Base-by-base conservation (phyloP, 768 basidiomycete species). In the Lentinula boryana region DNA sequence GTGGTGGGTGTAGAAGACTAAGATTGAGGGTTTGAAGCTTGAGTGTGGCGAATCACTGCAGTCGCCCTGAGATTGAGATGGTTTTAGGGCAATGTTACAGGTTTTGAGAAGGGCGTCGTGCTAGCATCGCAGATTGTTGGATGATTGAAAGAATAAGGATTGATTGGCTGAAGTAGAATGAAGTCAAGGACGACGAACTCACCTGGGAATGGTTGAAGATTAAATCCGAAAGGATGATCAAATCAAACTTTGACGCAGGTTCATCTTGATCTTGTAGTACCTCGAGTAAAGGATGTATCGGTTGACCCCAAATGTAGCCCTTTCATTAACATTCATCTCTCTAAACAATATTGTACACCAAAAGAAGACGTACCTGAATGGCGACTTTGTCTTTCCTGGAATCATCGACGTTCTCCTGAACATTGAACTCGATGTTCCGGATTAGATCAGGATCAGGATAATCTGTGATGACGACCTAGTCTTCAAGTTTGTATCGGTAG, bases 171-270 rank as follows among this genome's bases (percentile, higher is more conserved):
- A 10, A 36, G 16, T n/a, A n/a, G 8, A 15, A 52, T 13, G 8
- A 16, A 55, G 46, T 31, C 6, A 43, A 13, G 23, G 32, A 21
- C n/a, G 21, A 1, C 15, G n/a, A 2, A 41, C 76, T 38, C 63
- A 89, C 93, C 77, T 95, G 93, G 1, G 94, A 94, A 66, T 96
- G 95, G 66, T 95, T 97, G 74, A 96, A 97, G 36, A 98, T 84
- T 36, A 98, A 84, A 73, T 98, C 95, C 1, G 93, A 95, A 60
- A 98, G 78, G 62, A 98, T 86, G 58, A 98, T 80, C 21, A 96
- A 68, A 66, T 96, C 86, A 67, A 92, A 98, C 33, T 74, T 72
- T 36, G 23, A 23, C 23, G 23, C 36, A 8, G 2, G 65, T 27
- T 63, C 63, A 21, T 52, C 32, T 48, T 55, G 68, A 65, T 8